Evolutionary conservation across 2,329 filamentous ascomycete genomes (phyloP), one percentile per base, ranked within the genome.

Genomic region (Claviceps paspali): DNA sequence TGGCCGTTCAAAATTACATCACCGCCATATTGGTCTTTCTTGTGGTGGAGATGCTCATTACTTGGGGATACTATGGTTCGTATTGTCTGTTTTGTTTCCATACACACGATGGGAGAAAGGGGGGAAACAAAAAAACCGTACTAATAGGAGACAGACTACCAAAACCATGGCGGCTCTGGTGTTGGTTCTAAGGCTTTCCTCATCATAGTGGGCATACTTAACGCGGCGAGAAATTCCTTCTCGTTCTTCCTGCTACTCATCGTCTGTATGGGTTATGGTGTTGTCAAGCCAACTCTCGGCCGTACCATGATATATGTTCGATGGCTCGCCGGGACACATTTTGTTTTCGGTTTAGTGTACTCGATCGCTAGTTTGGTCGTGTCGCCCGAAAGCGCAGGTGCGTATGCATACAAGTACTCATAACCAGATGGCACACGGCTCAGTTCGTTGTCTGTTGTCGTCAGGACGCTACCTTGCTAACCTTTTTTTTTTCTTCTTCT

Each of bases 261-360:
- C 47, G 91, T 98, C 23, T 98, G 91, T 59, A 98, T 98, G 91
- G 91, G 91, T 23, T 98, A 98, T 51, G 91, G 91, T 49, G 92
- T 98, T 18, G 92, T 98, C 47, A 96, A 96, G 62, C 82, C 80
- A 2, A 85, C 81, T 2, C 71, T 98, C 4, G 91, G 91, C 40
- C 82, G 80, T 51, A 87, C 86, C 10, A 98, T 98, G 91, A 76
- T 88, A 46, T 88, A 83, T 50, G 87, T 95, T 30, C 83, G 91
- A 41, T 82, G 82, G 63, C 73, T 98, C 14, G 91, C 91, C 12
- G 79, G 87, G 43, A 83, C 80, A 2, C 91, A 98, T 60, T 98
- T 98, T 52, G 65, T 93, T 36, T 98, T 98, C 50, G 91, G 88
- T 17, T 73, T 96, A 42, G 79, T 95, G 28, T 98, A 98, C 54